Evolutionary conservation across 805 yeast species (phyloP).

Genomic region (Cyberlindnera mycetangii): DNA sequence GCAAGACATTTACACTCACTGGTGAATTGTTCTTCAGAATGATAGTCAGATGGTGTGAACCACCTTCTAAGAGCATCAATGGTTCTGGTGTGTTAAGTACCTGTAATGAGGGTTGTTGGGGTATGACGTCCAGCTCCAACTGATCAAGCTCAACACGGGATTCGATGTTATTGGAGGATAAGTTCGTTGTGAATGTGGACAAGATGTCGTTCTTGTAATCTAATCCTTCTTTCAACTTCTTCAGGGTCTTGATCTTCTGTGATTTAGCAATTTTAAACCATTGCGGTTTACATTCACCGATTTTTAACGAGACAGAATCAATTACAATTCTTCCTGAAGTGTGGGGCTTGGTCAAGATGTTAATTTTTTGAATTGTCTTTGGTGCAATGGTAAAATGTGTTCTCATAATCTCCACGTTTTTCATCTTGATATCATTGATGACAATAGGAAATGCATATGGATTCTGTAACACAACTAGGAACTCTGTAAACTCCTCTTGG

Average conservation of each 20-base stretch:
- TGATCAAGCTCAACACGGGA: constrained; percentile 24
- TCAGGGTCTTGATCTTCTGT: constrained; percentile 27
- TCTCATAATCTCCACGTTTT: constrained; percentile 29
- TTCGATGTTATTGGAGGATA: constrained; percentile 16
- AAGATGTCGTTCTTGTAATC: constrained; percentile 3
- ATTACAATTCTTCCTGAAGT: constrained; percentile 47
- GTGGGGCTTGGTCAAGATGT: constrained; percentile 47
- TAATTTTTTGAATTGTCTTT: constrained; percentile 35
- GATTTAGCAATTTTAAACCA: constrained; percentile 40
- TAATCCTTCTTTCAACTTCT: constrained; percentile 27
- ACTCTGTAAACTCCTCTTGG: constrained; percentile 61
- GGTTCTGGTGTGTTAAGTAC: constrained; percentile 49
- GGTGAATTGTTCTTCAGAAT: constrained; percentile 55
- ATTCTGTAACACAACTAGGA: constrained; percentile 62
- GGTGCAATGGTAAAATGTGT: constrained; percentile 37
- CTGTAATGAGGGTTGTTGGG: constrained; percentile 60
- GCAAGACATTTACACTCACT: constrained; percentile 52
- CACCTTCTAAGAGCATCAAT: constrained; percentile 78
- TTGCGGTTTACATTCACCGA: constrained; percentile 48
- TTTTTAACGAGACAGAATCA: constrained; percentile 46
- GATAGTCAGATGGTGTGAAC: constrained; percentile 48
- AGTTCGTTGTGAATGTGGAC: constrained; percentile 13
- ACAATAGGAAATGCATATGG: constrained; percentile 76
- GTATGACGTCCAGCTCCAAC: constrained; percentile 34
- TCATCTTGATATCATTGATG: constrained; percentile 45